A percentile compares a stretch with the other conserved stretches of the same genome.
These are phyloP conservation scores for Russula foetens DNA, from an alignment of 768 basidiomycete genomes.

Conservation along the genomic window DNA sequence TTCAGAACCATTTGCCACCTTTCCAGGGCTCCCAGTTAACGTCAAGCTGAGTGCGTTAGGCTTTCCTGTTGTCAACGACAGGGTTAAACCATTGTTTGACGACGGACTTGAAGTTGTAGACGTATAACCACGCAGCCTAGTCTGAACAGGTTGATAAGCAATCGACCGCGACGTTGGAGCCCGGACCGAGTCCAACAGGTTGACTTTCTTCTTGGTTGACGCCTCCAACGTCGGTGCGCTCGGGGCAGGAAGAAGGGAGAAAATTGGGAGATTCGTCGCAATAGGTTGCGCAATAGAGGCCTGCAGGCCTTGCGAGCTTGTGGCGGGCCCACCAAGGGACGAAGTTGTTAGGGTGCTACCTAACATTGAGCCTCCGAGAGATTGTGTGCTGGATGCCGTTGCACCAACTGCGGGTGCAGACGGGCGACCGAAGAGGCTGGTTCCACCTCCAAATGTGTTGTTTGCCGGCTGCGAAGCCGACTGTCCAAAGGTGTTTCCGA, in stretches of 20 bases:
- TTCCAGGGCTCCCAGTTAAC: constrained; percentile 32
- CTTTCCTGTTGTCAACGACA: constrained; percentile 42
- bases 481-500: constrained; percentile 42
- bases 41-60: constrained; percentile 46
- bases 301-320: constrained; percentile 45
- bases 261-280: constrained; percentile 61
- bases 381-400: background rate
- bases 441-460: constrained; percentile 17
- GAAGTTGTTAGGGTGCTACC: constrained; percentile 41
- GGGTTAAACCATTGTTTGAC: constrained; percentile 30
- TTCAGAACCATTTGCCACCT: constrained; percentile 42
- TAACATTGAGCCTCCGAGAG: constrained; percentile 33
- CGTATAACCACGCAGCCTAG: constrained; percentile 66
- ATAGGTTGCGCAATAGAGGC: constrained; percentile 88
- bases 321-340: constrained; percentile 37
- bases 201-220: constrained; percentile 64
- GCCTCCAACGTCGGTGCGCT: constrained; percentile 54
- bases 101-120: constrained; percentile 36
- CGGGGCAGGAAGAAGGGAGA: constrained; percentile 66
- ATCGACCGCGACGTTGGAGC: constrained; percentile 59
- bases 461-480: constrained; percentile 28
- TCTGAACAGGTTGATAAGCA: constrained; percentile 53
- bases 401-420: constrained; percentile 3
- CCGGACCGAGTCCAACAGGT: constrained; percentile 73
- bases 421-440: constrained; percentile 23